Evolutionary conservation across 768 basidiomycete species (phyloP), one percentile per base, ranked within the genome.

Genomic region (Mycena vitilis): DNA sequence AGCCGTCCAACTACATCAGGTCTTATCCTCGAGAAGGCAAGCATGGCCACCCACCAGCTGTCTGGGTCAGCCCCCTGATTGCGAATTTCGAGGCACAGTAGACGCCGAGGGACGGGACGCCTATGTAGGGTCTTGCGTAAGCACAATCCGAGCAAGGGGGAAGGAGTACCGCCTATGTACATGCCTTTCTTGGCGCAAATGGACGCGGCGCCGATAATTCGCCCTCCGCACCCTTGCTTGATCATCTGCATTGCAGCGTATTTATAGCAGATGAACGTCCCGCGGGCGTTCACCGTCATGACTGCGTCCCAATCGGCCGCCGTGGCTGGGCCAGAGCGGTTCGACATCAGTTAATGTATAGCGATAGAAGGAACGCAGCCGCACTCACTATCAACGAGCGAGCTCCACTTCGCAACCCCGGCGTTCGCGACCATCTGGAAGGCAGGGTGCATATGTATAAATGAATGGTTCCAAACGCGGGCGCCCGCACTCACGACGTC

Each of bases 171-270:
- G 23, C 25, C n/a, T 36, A 15, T 49, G 23, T 25, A 30, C 40
- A 15, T 49, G 55, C 60, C 68, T 63, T 52, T 57, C 47, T 73
- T 74, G 20, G 63, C 74, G 40, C 34, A 34, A 20, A 69, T 20
- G 1, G 71, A 75, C 25, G 70, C 65, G 0, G 74, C 72, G 52
- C 81, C 83, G 23, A 84, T 74, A 3, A 84, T 80, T 5, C 81
- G 66, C 1, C 83, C 81, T 2, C 81, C 80, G 4, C 72, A 69
- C 0, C 81, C 81, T 66, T 81, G 83, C 48, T 70, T 70, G 61
- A 84, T 75, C 79, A 84, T 80, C 63, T 82, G 77, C 18, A 58
- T 23, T 8, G 78, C 81, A 3, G 83, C 83, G 42, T 80, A 75
- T 65, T 81, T 80, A 73, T 80, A 84, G 69, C 79, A 80, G 47